Evolutionary conservation across 352 stramenopile species (phyloP).

Genomic region (Globisporangium ultimum): DNA sequence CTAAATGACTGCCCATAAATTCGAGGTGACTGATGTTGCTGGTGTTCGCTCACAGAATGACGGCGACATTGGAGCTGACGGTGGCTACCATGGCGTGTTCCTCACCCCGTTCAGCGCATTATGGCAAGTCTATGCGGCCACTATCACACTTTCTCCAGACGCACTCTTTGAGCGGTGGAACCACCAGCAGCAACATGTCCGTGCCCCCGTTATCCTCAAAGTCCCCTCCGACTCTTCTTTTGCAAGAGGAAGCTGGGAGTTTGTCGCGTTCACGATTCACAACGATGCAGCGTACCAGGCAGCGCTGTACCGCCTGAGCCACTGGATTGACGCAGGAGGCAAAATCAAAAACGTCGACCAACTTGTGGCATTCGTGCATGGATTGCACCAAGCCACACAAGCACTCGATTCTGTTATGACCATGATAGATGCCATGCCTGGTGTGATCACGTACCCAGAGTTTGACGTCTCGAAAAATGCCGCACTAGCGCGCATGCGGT

Average conservation of each 20-base stretch:
- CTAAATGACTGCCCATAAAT: too few species aligned
- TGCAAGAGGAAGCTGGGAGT: conserved; percentile 47
- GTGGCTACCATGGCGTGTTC: conserved; percentile 34
- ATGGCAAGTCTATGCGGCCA: conserved; percentile 32
- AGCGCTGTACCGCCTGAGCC: conserved; percentile 31
- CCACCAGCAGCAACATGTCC: neutral
- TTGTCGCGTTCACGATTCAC: conserved; percentile 42
- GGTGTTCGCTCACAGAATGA: conserved; percentile 28
- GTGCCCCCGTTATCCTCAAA: neutral
- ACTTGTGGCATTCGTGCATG: conserved; percentile 30
- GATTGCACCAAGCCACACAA: conserved; percentile 22
- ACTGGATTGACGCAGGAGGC: conserved; percentile 34
- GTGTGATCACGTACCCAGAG: conserved; percentile 36
- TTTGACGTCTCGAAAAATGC: conserved; percentile 56
- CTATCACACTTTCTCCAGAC: conserved; percentile 5
- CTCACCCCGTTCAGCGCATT: conserved; percentile 39
- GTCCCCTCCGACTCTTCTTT: conserved; percentile 7
- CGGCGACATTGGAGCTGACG: conserved; percentile 29
- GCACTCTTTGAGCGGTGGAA: conserved; percentile 20
- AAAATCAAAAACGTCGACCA: conserved; percentile 19
- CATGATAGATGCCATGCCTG: neutral
- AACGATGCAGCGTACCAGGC: conserved; percentile 53
- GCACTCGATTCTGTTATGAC: conserved; percentile 8
- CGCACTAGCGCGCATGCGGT: conserved; percentile 39
- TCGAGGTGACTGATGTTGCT: neutral